Evolutionary conservation across 2,329 filamentous ascomycete genomes (phyloP), one percentile per base, ranked within the genome.

Genomic region (Ophiostoma piceae): DNA sequence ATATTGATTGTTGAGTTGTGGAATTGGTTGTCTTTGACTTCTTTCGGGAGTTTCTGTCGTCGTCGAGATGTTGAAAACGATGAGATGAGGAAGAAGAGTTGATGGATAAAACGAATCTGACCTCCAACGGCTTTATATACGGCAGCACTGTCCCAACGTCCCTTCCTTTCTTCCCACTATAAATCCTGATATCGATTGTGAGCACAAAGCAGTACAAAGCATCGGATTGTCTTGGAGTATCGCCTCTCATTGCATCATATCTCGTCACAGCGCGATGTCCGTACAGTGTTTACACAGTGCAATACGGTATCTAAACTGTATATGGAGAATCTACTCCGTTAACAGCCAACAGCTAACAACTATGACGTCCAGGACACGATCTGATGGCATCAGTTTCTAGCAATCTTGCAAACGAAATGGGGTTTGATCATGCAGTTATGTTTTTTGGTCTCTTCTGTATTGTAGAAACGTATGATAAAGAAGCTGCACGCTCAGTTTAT

Each of bases 1-100:
- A 92, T 92, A 76, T 73, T 88, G 78, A 74, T 71, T 72, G 72
- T 51, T 37, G 32, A 67, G 35, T 64, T 69, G 64, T 43, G 32
- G 26, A 29, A 29, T 29, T 29, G 26, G 26, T 29, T 29, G 26
- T 29, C 26, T 29, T 29, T 29, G 26, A 29, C 26, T 29, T n/a
- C n/a, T n/a, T n/a, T n/a, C n/a, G n/a, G n/a, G n/a, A n/a, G n/a
- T n/a, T n/a, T n/a, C n/a, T n/a, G n/a, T n/a, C n/a, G n/a, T n/a
- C n/a, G n/a, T 29, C 26, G 26, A 29, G 26, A 57, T 6, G n/a
- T 51, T 1, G 47, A 57, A 60, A 26, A 22, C 3, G n/a, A 12
- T 16, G 26, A n/a, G n/a, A n/a, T n/a, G n/a, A n/a, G n/a, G 12
- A n/a, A 22, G 32, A 35, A 22, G 6, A 64, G 57, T 9, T 62